Evolutionary conservation across 148 eudicot species (phyloP).

Genomic region (Cornus suecica): DNA sequence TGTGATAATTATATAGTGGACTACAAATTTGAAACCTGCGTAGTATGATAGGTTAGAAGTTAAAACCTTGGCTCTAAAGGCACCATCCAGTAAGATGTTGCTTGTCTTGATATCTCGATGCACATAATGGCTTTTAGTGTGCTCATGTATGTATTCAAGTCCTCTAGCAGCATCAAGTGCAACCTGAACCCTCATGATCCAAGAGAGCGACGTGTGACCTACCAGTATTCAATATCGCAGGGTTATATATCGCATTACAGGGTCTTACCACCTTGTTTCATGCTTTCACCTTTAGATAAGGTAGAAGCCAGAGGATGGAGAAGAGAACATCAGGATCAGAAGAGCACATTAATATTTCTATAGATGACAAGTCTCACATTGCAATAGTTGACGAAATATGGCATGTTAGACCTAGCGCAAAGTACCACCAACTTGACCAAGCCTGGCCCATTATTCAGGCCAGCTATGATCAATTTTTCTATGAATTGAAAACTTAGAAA

Average conservation of each 20-base stretch:
- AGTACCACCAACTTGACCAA: background rate
- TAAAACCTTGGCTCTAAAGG: slow-evolving; percentile 87
- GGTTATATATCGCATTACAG: background rate
- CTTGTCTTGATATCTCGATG: slow-evolving; percentile 97
- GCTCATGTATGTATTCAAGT: slow-evolving; percentile 93
- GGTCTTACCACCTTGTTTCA: background rate
- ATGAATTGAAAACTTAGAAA: no score
- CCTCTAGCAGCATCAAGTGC: slow-evolving; percentile 98
- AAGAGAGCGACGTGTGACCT: slow-evolving; percentile 91
- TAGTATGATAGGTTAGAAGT: slow-evolving; percentile 19
- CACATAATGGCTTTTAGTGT: slow-evolving; percentile 95
- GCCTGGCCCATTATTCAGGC: background rate
- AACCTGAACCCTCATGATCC: slow-evolving; percentile 97
- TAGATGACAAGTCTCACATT: no score
- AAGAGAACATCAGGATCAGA: background rate
- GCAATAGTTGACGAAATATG: background rate
- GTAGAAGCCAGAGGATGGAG: background rate
- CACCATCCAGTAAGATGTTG: slow-evolving; percentile 88
- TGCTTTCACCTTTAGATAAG: background rate
- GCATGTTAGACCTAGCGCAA: background rate
- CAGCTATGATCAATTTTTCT: background rate
- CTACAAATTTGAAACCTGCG: background rate
- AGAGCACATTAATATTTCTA: no score
- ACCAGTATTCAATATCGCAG: slow-evolving; percentile 2
- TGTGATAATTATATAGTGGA: background rate